Evolutionary conservation across 306 rosid species (phyloP), one percentile per base, ranked within the genome.

Genomic region (Vicia sativa): DNA sequence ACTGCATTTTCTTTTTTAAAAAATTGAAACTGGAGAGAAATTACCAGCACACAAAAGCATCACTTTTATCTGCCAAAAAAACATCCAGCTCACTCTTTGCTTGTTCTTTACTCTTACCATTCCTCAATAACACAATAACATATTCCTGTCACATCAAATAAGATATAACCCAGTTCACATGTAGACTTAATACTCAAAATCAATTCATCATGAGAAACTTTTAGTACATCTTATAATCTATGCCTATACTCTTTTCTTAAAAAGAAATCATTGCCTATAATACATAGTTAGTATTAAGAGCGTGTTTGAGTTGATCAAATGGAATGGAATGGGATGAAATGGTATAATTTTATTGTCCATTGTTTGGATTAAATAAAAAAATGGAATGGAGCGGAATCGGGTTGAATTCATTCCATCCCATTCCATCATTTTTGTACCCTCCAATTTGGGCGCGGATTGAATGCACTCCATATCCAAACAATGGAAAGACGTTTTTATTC

Each of bases 1-100:
- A 13, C 38, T 23, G 52, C 10, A 62, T 45, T 80, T 80, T 19
- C 50, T 61, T 69, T 11, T 9, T 60, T 54, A 44, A 67, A 13
- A 74, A 61, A 25, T 56, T 65, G 49, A 38, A 60, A 57, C 16
- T 34, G 28, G 31, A 35, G 49, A 18, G 10, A 55, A 80, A 81
- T 89, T 90, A 95, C 99, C 99, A 95, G 28, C 95, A 80, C 43
- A 88, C 84, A 75, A 95, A 95, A 80, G 99, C 82, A 81, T 85
- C 89, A 59, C 85, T 85, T 80, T 95, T 91, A 63, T 88, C 95
- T 46, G 91, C 96, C 84, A 95, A 74, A 77, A 95, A 95, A 9
- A 95, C 97, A 64, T 81, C 83, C 74, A 95, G 75, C 86, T 84
- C 97, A 76, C 62, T 82, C 82, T 62, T 87, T 28, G 97, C 96